These are phyloP conservation scores for Keithomyces neogunnii DNA, from an alignment of 2,329 filamentous ascomycete genomes.

Conservation along the genomic window DNA sequence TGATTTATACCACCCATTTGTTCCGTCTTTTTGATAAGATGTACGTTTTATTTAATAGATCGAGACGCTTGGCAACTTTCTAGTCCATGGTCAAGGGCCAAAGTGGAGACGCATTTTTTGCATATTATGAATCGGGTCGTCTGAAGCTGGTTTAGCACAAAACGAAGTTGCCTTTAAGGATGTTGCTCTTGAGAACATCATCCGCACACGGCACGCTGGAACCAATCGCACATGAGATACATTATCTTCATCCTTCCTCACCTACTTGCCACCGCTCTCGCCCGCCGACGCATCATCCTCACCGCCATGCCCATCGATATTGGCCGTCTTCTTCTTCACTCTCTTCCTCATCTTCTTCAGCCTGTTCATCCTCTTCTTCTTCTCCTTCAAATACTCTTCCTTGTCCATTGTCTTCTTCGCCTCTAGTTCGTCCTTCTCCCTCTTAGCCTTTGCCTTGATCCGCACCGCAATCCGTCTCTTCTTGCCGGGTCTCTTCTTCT, in stretches of 20 bases:
- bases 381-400: constrained; percentile 49
- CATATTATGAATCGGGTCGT: too few relatives aligned
- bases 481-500: constrained; percentile 44
- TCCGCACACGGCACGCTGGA: too few relatives aligned
- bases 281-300: constrained; percentile 9
- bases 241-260: constrained; percentile 5
- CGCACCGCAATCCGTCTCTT: constrained; percentile 46
- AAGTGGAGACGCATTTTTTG: too few relatives aligned
- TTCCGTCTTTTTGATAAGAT: too few relatives aligned
- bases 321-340: constrained; percentile 43
- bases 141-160: too few relatives aligned
- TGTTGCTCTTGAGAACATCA: too few relatives aligned
- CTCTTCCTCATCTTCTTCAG: constrained; percentile 51
- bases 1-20: too few relatives aligned
- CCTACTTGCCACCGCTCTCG: constrained; percentile 7
- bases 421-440: constrained; percentile 29
- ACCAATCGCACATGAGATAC: too few relatives aligned
- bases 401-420: constrained; percentile 36
- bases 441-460: constrained; percentile 32
- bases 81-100: too few relatives aligned
- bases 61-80: too few relatives aligned
- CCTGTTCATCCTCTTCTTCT: constrained; percentile 54
- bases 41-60: too few relatives aligned
- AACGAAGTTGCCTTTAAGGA: too few relatives aligned
- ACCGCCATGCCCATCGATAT: constrained; percentile 5